Percentiles rank a stretch among this genome's conserved stretches.
Conservation (phyloP, 768 basidiomycete genomes). For the Phanerodontia chrysosporium region DNA sequence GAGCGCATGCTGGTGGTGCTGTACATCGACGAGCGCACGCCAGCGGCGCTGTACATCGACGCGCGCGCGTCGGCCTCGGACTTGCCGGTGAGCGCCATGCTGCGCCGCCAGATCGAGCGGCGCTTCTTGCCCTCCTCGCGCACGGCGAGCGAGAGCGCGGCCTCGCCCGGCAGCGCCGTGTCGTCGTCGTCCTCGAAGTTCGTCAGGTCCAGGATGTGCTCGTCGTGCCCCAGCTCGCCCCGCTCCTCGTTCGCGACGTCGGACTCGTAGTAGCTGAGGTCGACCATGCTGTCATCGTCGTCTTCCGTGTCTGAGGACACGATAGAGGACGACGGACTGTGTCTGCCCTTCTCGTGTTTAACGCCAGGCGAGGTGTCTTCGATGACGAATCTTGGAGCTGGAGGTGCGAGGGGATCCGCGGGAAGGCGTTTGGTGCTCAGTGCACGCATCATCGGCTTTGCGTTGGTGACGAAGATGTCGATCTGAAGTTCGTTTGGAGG, state of each 20-base stretch:
- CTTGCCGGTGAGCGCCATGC: not conserved
- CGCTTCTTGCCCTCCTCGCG: slow-evolving; percentile 51
- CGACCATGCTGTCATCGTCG: slow-evolving; percentile 30
- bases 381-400: slow-evolving; percentile 23
- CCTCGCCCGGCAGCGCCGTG: slow-evolving; percentile 52
- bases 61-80: not conserved
- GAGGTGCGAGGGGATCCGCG: slow-evolving; percentile 31
- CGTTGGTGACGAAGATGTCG: slow-evolving; percentile 72
- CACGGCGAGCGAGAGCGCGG: slow-evolving; percentile 44
- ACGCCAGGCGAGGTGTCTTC: slow-evolving; percentile 11
- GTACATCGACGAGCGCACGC: not conserved
- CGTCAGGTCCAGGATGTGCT: slow-evolving; percentile 59
- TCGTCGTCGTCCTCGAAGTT: slow-evolving; percentile 79
- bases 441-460: slow-evolving; percentile 23
- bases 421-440: not conserved
- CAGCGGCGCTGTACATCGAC: not conserved
- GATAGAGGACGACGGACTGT: slow-evolving; percentile 19
- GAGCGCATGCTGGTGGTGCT: not conserved
- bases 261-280: slow-evolving; percentile 40
- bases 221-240: slow-evolving; percentile 37
- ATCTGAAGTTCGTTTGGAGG: slow-evolving; percentile 48
- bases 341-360: slow-evolving; percentile 16
- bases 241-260: slow-evolving; percentile 32
- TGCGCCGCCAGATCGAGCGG: slow-evolving; percentile 16
- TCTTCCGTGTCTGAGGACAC: slow-evolving; percentile 27